phyloP scores from a whole-genome alignment of 148 eudicot species.

The Talinum fruticosum region DNA sequence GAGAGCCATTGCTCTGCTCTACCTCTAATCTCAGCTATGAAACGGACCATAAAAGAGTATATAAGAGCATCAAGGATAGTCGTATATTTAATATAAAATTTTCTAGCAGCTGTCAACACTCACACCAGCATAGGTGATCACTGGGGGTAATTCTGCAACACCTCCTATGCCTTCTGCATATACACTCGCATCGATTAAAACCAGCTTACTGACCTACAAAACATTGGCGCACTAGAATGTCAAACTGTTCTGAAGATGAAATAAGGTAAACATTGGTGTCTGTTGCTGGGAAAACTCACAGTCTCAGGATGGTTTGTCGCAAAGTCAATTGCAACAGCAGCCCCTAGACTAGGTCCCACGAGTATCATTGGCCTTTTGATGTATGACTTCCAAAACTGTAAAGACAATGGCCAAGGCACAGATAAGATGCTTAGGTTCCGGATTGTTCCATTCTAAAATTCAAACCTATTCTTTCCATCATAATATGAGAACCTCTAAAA shows the following conservation, averaged over 20 bases:
- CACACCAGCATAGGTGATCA: slow-evolving; percentile 72
- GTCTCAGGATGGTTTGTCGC: slow-evolving; percentile 70
- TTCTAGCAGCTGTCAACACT: slow-evolving; percentile 15
- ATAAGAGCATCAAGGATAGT: too few relatives aligned
- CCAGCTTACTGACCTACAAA: slow-evolving; percentile 74
- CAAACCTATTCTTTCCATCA: too few relatives aligned
- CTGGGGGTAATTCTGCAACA: slow-evolving; percentile 54
- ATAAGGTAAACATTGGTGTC: not conserved
- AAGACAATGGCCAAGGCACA: slow-evolving; percentile 1
- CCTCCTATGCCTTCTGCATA: slow-evolving; percentile 76
- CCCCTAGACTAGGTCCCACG: slow-evolving; percentile 97
- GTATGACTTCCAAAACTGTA: slow-evolving; percentile 79
- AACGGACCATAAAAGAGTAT: too few relatives aligned
- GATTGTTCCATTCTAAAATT: not conserved
- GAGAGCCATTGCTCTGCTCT: not conserved
- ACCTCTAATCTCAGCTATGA: not conserved
- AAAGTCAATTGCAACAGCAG: slow-evolving; percentile 89
- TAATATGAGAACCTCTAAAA: not conserved
- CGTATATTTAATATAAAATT: not conserved
- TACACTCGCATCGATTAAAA: slow-evolving; percentile 88
- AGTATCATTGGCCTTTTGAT: slow-evolving; percentile 80
- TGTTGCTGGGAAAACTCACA: slow-evolving; percentile 40
- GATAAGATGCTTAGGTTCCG: not conserved
- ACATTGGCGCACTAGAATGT: not conserved
- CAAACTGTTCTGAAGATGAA: slow-evolving; percentile 3